phyloP scores from a whole-genome alignment of 2,329 filamentous ascomycete species.

The Colletotrichum neosansevieriae region DNA sequence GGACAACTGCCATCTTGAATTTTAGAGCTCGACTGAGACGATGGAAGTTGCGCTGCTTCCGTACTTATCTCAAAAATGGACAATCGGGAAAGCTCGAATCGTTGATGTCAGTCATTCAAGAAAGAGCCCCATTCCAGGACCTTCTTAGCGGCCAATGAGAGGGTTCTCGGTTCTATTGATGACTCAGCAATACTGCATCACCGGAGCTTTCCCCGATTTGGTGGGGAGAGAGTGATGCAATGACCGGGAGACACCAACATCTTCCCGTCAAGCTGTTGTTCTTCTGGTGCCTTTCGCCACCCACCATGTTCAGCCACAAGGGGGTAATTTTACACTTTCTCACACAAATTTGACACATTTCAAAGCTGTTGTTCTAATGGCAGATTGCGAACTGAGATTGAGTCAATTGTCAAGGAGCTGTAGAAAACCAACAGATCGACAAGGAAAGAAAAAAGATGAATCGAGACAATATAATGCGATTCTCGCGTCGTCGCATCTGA shows the following conservation, averaged over 20 bases:
- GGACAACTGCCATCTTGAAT: constrained; percentile 31
- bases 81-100: constrained; percentile 19
- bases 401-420: too few species aligned
- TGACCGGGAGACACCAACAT: too few species aligned
- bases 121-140: constrained; percentile 9
- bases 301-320: too few species aligned
- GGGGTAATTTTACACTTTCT: too few species aligned
- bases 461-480: neutral
- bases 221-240: too few species aligned
- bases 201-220: constrained; percentile 9
- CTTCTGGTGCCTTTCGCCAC: too few species aligned
- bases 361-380: too few species aligned
- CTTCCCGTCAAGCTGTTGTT: too few species aligned
- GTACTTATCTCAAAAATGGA: constrained; percentile 1
- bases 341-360: too few species aligned
- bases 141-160: constrained; percentile 11
- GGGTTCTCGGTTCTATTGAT: neutral
- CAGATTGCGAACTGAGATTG: too few species aligned
- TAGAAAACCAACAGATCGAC: too few species aligned
- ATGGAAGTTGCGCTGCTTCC: constrained; percentile 7
- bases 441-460: neutral
- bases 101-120: constrained; percentile 23
- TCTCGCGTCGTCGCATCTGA: constrained; percentile 2
- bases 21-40: neutral
- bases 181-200: constrained; percentile 18